Evolutionary conservation across 495 filamentous ascomycete species (phyloP).

Genomic region (Xylaria scruposa): DNA sequence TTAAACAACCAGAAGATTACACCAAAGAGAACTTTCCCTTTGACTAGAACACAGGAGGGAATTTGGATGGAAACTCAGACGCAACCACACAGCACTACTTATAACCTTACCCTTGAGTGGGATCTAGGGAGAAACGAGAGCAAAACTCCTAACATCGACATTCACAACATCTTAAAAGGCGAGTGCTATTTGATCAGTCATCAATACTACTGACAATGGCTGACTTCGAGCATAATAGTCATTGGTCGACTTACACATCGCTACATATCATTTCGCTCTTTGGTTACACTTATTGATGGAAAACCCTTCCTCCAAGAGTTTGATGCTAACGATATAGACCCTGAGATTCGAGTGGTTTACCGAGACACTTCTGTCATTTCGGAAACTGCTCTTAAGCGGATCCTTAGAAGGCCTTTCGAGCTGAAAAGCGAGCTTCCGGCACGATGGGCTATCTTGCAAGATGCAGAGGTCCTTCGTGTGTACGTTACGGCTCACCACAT

Average conservation of each 20-base stretch:
- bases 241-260: not conserved
- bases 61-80: not conserved
- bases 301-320: not conserved
- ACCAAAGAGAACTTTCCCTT: not conserved
- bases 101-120: slow-evolving; percentile 9
- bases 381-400: not conserved
- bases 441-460: slow-evolving; percentile 8
- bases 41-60: not conserved
- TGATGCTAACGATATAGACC: not conserved
- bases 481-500: not conserved
- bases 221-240: not conserved
- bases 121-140: not conserved
- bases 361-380: not conserved
- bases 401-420: not conserved
- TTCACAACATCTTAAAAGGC: not conserved
- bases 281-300: not conserved
- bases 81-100: not conserved
- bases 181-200: not conserved
- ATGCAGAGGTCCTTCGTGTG: not conserved
- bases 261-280: not conserved
- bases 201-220: not conserved
- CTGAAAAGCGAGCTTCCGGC: not conserved
- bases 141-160: not conserved
- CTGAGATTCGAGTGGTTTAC: not conserved
- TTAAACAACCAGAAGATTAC: not conserved